Conservation (phyloP, 495 filamentous ascomycete genomes). For the Daldinia loculata region DNA sequence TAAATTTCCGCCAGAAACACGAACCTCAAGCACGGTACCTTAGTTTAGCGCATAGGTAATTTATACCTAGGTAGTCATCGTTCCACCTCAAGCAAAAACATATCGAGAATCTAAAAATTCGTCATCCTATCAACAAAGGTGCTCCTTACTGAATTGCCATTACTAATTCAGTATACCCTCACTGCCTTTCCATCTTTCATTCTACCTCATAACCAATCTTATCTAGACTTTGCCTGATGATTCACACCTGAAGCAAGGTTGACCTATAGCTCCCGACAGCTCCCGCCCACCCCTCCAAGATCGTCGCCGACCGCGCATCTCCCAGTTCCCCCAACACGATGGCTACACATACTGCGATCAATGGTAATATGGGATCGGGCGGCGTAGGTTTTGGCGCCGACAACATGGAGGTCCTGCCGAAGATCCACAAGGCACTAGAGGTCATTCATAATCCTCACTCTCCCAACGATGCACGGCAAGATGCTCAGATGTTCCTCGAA, state of each 20-base stretch:
- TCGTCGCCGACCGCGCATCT: conserved; percentile 40
- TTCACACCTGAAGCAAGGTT: conserved; percentile 40
- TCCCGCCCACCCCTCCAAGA: conserved; percentile 42
- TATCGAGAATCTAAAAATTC: background rate
- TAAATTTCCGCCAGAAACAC: conserved; percentile 1
- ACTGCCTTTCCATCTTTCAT: background rate
- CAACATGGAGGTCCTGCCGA: conserved; percentile 51
- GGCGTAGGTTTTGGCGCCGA: conserved; percentile 40
- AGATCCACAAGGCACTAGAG: conserved; percentile 82
- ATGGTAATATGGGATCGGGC: conserved; percentile 47
- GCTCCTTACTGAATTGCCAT: background rate
- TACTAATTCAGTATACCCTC: background rate
- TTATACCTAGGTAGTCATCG: conserved; percentile 9
- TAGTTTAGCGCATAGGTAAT: conserved; percentile 23
- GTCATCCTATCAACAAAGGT: background rate
- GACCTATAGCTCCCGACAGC: conserved; percentile 24
- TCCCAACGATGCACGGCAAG: conserved; percentile 80
- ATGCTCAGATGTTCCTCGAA: conserved; percentile 86
- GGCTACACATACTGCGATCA: conserved; percentile 40
- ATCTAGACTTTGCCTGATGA: conserved; percentile 36
- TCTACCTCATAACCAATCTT: conserved; percentile 8
- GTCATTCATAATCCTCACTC: conserved; percentile 85
- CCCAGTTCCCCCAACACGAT: conserved; percentile 25
- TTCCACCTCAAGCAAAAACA: conserved; percentile 1
- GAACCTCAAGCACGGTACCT: conserved; percentile 5